Percentiles rank a stretch among this genome's conserved stretches.
Evolutionary conservation across 495 filamentous ascomycete genomes (phyloP).

Genomic region (Mycothermus thermophilus): DNA sequence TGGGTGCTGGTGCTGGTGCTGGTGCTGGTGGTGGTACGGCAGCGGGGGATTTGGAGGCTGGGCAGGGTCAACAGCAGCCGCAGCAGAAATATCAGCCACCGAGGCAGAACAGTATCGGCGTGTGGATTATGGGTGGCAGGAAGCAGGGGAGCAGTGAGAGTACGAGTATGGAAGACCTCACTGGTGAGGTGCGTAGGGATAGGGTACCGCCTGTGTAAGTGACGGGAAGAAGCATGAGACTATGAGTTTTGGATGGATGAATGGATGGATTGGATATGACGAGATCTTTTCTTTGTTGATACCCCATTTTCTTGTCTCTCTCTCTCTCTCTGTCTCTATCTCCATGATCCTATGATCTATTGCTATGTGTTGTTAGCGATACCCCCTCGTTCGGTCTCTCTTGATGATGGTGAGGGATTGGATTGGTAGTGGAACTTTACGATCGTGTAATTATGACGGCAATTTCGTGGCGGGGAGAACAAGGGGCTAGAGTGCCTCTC

Average conservation of each 20-base stretch:
- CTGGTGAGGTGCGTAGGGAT: slow-evolving; percentile 5
- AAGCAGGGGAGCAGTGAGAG: slow-evolving; percentile 4
- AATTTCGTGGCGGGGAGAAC: too few relatives aligned
- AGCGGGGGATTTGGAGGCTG: neutral
- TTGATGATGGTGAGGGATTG: too few relatives aligned
- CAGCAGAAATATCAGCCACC: too few relatives aligned
- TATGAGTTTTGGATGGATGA: neutral
- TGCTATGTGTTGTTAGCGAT: too few relatives aligned
- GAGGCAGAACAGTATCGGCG: neutral
- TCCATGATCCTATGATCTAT: too few relatives aligned
- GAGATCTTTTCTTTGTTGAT: neutral
- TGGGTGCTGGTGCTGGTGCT: neutral
- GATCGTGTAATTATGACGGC: too few relatives aligned
- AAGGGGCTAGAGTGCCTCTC: too few relatives aligned
- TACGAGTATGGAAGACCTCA: slow-evolving; percentile 13
- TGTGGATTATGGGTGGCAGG: slow-evolving; percentile 3
- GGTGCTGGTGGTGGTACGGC: neutral
- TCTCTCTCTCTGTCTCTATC: neutral
- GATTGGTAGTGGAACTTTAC: too few relatives aligned
- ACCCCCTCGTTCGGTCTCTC: too few relatives aligned
- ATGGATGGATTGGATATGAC: neutral
- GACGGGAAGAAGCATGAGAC: neutral
- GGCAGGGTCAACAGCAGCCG: neutral
- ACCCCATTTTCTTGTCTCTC: neutral
- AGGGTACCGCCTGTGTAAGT: slow-evolving; percentile 2